A percentile compares a stretch with the other conserved stretches of the same genome.
These are phyloP conservation scores for Plasmodium chabaudi DNA, from an alignment of 169 alveolate species.

Conservation along the genomic window DNA sequence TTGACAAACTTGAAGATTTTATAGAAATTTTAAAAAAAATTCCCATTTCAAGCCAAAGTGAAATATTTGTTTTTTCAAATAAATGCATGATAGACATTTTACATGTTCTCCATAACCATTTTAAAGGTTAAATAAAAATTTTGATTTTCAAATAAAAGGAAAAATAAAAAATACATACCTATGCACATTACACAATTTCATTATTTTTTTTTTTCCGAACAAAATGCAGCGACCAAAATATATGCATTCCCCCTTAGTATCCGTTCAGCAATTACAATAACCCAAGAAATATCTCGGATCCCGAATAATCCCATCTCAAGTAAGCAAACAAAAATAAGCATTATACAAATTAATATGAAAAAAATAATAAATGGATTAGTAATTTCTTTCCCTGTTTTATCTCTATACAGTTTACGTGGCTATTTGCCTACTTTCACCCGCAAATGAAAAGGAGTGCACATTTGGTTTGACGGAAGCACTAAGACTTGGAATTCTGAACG, in stretches of 20 bases:
- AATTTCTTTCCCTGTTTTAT: not conserved
- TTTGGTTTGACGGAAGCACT: not conserved
- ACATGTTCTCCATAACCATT: not conserved
- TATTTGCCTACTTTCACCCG: not conserved
- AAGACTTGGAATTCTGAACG: conserved; percentile 14
- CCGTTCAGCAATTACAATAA: not conserved
- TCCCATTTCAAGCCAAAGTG: not conserved
- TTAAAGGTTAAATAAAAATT: conserved; percentile 13
- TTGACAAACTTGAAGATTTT: conserved; percentile 8
- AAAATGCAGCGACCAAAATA: conserved; percentile 11
- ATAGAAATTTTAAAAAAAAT: not conserved
- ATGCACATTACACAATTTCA: not conserved
- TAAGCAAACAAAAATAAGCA: not conserved
- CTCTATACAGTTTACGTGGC: not conserved
- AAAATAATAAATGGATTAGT: not conserved
- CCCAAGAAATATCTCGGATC: not conserved
- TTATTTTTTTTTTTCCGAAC: not conserved
- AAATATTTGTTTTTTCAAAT: conserved; percentile 2
- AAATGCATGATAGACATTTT: not conserved
- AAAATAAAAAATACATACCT: not conserved
- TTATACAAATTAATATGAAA: not conserved
- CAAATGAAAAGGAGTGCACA: conserved; percentile 13
- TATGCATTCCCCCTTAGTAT: conserved; percentile 1
- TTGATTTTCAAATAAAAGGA: not conserved
- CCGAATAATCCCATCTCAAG: not conserved